Percentiles rank a stretch among this genome's conserved stretches.
These are phyloP conservation scores for Jacaranda copaia DNA, from an alignment of 257 asterid genomes.

Conservation along the genomic window DNA sequence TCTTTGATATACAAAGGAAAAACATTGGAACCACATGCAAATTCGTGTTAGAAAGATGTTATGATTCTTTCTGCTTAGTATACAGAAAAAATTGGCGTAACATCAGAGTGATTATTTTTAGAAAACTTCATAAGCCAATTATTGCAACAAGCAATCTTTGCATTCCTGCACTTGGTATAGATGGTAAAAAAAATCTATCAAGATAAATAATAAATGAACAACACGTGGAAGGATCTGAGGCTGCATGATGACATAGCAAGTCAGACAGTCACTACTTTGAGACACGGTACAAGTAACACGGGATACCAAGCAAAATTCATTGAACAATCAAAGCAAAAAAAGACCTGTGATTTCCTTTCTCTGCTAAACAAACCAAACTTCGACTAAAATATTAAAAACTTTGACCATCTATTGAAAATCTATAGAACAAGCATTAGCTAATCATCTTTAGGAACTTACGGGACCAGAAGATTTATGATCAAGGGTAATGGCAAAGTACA, in stretches of 20 bases:
- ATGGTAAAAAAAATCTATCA: neutral
- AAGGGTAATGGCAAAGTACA: slow-evolving; percentile 76
- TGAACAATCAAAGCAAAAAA: neutral
- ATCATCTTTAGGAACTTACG: slow-evolving; percentile 47
- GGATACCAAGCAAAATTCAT: neutral
- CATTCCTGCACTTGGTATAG: neutral
- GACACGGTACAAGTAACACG: neutral
- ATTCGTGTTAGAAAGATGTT: neutral
- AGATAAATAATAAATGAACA: neutral
- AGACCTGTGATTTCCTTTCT: neutral
- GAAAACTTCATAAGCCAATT: neutral
- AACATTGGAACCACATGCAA: neutral
- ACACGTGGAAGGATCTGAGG: neutral
- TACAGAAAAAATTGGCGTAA: neutral
- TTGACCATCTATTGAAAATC: neutral
- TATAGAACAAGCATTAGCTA: neutral
- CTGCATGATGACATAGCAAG: neutral
- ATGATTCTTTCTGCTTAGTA: neutral
- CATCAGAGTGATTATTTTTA: neutral
- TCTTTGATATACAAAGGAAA: neutral
- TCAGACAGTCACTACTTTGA: neutral
- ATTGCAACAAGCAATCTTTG: neutral
- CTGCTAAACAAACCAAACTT: neutral
- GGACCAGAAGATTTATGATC: slow-evolving; percentile 74
- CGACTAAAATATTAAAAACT: neutral